Percentiles rank a stretch among this genome's conserved stretches.
Conservation (phyloP, 495 filamentous ascomycete genomes). For the Penicillium ochrochloron region DNA sequence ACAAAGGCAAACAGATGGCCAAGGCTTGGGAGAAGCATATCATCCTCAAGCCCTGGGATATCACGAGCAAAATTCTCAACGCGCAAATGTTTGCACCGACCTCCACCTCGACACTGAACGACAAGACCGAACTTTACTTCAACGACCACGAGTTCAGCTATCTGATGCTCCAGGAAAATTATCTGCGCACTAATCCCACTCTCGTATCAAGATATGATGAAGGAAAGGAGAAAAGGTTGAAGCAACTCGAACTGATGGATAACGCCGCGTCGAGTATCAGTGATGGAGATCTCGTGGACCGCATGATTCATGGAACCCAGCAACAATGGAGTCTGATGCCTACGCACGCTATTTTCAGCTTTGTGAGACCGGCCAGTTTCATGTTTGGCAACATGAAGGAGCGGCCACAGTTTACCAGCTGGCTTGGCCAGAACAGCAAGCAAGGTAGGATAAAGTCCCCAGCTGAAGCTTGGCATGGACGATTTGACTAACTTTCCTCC, state of each 20-base stretch:
- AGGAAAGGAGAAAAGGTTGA: slow-evolving; percentile 72
- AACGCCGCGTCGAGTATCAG: slow-evolving; percentile 93
- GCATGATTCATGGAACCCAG: slow-evolving; percentile 97
- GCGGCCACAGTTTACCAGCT: slow-evolving; percentile 73
- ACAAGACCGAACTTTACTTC: slow-evolving; percentile 99
- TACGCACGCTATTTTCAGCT: slow-evolving; percentile 94
- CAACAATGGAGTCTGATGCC: slow-evolving; percentile 99
- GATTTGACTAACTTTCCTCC: background rate
- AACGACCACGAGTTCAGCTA: slow-evolving; percentile 97
- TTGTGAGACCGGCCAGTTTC: slow-evolving; percentile 89
- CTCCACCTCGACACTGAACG: slow-evolving; percentile 85
- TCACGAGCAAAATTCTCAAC: slow-evolving; percentile 87
- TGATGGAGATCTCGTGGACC: slow-evolving; percentile 94
- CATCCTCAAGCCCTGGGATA: slow-evolving; percentile 97
- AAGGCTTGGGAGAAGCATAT: slow-evolving; percentile 99
- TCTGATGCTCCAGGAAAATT: slow-evolving; percentile 98
- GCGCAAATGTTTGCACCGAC: slow-evolving; percentile 81
- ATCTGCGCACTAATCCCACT: slow-evolving; percentile 78
- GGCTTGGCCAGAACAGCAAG: slow-evolving; percentile 96
- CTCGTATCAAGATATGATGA: slow-evolving; percentile 59
- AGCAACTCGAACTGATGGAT: slow-evolving; percentile 80
- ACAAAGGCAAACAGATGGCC: slow-evolving; percentile 86
- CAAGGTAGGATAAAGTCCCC: slow-evolving; percentile 52
- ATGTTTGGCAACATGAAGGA: slow-evolving; percentile 73
- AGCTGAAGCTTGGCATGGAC: background rate